Evolutionary conservation across 1,139 yeast species (phyloP).

Genomic region (Arxiozyma bovina): DNA sequence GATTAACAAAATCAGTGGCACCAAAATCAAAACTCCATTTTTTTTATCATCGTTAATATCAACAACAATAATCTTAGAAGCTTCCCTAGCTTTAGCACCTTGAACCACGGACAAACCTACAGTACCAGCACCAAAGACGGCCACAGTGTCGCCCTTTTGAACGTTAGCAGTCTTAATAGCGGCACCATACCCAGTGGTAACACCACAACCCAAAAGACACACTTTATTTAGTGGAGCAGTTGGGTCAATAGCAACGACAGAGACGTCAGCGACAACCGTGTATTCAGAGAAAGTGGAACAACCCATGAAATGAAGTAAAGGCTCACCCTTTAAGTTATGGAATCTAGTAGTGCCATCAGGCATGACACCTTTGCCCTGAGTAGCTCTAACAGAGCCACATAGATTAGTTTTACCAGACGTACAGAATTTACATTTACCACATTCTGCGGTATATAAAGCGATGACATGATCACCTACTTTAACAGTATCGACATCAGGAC

Average conservation of each 20-base stretch:
- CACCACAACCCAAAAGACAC: conserved; percentile 94
- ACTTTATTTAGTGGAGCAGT: conserved; percentile 78
- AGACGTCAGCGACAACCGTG: conserved; percentile 94
- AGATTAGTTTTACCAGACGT: conserved; percentile 89
- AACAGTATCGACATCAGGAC: conserved; percentile 84
- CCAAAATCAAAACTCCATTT: conserved; percentile 86
- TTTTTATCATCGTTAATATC: conserved; percentile 80
- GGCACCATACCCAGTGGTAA: conserved; percentile 97
- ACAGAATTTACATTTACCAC: conserved; percentile 92
- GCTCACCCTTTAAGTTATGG: conserved; percentile 67
- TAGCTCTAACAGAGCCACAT: conserved; percentile 83
- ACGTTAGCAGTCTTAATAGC: conserved; percentile 92
- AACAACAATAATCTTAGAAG: conserved; percentile 73
- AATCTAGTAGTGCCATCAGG: conserved; percentile 95
- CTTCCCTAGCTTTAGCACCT: conserved; percentile 81
- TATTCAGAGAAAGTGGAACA: conserved; percentile 94
- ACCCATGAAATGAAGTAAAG: conserved; percentile 89
- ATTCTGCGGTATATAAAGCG: conserved; percentile 93
- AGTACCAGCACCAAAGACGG: conserved; percentile 95
- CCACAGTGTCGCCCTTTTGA: conserved; percentile 86
- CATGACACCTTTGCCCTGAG: conserved; percentile 87
- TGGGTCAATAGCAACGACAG: conserved; percentile 87
- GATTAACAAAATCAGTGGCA: conserved; percentile 90
- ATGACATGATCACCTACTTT: conserved; percentile 86
- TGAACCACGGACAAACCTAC: conserved; percentile 94